Evolutionary conservation across 1,284 basidiomycete genomes (phyloP), one percentile per base, ranked within the genome.

Genomic region (Sphagnurus paluster): DNA sequence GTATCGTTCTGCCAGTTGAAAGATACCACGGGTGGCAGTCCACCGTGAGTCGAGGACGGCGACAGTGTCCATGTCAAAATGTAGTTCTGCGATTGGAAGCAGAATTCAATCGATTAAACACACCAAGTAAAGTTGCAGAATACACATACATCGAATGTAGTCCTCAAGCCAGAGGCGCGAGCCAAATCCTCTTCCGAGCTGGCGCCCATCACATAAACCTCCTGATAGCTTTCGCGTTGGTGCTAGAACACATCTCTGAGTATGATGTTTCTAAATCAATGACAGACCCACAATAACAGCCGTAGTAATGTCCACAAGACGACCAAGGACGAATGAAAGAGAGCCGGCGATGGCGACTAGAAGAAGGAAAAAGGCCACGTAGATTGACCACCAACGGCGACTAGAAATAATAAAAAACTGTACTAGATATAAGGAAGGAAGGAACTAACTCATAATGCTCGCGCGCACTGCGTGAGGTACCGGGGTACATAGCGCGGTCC

Each of bases 1-100:
- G 56, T 57, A 14, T 69, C 66, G 14, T 62, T 56, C 21, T 58
- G 44, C 51, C 54, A 66, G 8, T 46, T 23, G 29, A 66, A 59
- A 1, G 64, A 59, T 20, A 67, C 58, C 2, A 60, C 55, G 1
- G 61, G 53, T 13, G 68, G 66, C n/a, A 67, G 52, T 5, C 57
- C 59, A 24, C 65, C 65, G 28, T 63, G 59, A 1, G 46, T 50
- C 1, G 65, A 63, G 39, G 65, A 69, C 1, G 68, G 67, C 1
- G 63, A 52, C 28, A 72, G 46, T 1, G 68, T 69, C 69, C 69
- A 71, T 8, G 67, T 68, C 7, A 65, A 44, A 5, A 49, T 33
- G 34, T 52, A 65, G 40, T 62, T 38, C 55, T 58, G 32, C n/a
- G n/a, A n/a, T n/a, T n/a, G n/a, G n/a, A n/a, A n/a, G n/a, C n/a